A percentile compares a stretch with the other conserved stretches of the same genome.
These are phyloP conservation scores for Alternaria brassicicola DNA, from an alignment of 2,329 filamentous ascomycete species.

Conservation along the genomic window DNA sequence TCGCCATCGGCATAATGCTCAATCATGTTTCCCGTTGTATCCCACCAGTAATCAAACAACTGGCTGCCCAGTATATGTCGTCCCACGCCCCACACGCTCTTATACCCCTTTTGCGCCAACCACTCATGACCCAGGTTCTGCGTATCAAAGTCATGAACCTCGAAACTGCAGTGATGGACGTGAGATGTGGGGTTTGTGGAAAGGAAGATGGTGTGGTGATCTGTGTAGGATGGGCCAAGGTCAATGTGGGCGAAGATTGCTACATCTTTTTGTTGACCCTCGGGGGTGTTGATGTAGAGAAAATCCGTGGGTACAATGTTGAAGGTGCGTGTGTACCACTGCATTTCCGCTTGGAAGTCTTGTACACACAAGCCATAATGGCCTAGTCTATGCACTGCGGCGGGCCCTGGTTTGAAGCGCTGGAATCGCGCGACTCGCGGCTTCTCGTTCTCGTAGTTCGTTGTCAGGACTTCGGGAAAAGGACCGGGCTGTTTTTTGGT, in stretches of 20 bases:
- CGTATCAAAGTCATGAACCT: slow-evolving; percentile 72
- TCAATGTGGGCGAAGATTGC: slow-evolving; percentile 63
- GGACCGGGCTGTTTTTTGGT: slow-evolving; percentile 50
- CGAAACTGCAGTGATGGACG: slow-evolving; percentile 72
- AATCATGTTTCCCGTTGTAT: slow-evolving; percentile 67
- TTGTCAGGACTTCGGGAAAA: slow-evolving; percentile 57
- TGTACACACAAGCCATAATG: slow-evolving; percentile 55
- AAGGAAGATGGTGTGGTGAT: slow-evolving; percentile 65
- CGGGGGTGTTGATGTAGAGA: slow-evolving; percentile 40
- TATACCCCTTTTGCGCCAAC: slow-evolving; percentile 67
- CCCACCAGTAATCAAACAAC: slow-evolving; percentile 76
- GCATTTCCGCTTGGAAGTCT: slow-evolving; percentile 45
- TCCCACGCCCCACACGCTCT: slow-evolving; percentile 73
- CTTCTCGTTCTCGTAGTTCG: slow-evolving; percentile 52
- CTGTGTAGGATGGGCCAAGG: slow-evolving; percentile 55
- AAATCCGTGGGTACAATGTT: slow-evolving; percentile 57
- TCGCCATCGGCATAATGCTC: slow-evolving; percentile 77
- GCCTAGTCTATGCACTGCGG: slow-evolving; percentile 58
- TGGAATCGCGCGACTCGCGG: slow-evolving; percentile 58
- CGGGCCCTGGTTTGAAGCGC: slow-evolving; percentile 59
- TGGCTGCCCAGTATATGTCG: slow-evolving; percentile 72
- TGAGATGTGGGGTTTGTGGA: slow-evolving; percentile 51
- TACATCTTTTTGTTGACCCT: slow-evolving; percentile 43
- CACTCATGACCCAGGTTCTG: slow-evolving; percentile 74
- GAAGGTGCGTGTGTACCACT: slow-evolving; percentile 56